Conservation (phyloP, 257 asterid species). For the Cordia subcordata region DNA sequence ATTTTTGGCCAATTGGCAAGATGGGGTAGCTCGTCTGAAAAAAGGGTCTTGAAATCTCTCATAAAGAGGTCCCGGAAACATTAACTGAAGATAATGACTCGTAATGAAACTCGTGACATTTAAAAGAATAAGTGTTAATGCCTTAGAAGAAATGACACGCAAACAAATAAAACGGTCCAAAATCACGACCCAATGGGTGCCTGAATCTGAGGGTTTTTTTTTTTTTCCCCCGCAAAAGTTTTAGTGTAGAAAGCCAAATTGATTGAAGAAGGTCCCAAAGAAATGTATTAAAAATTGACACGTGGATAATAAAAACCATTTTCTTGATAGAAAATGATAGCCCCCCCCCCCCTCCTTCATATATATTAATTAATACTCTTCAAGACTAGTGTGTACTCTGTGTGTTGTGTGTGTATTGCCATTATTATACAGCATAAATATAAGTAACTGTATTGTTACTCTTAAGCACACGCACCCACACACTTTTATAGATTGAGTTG, state of each 20-base stretch:
- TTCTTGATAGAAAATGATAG: neutral
- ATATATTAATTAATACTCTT: neutral
- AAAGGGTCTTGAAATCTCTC: no score
- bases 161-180: slow-evolving; percentile 15
- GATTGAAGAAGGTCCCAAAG: neutral
- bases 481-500: slow-evolving; percentile 4
- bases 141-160: slow-evolving; percentile 16
- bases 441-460: slow-evolving; percentile 8
- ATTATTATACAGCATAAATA: slow-evolving; percentile 1
- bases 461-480: slow-evolving; percentile 9
- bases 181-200: slow-evolving; percentile 4
- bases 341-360: no score
- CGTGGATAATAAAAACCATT: neutral
- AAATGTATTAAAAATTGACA: neutral
- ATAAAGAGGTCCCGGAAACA: neutral
- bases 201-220: slow-evolving; percentile 17
- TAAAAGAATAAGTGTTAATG: slow-evolving; percentile 6
- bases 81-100: no score
- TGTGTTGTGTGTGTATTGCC: neutral
- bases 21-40: no score
- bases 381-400: no score
- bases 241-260: neutral
- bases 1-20: no score
- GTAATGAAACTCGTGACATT: no score
- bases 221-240: no score